Base-by-base conservation (phyloP, 2,329 filamentous ascomycete genomes). In the Paraconiothyrium brasiliense region DNA sequence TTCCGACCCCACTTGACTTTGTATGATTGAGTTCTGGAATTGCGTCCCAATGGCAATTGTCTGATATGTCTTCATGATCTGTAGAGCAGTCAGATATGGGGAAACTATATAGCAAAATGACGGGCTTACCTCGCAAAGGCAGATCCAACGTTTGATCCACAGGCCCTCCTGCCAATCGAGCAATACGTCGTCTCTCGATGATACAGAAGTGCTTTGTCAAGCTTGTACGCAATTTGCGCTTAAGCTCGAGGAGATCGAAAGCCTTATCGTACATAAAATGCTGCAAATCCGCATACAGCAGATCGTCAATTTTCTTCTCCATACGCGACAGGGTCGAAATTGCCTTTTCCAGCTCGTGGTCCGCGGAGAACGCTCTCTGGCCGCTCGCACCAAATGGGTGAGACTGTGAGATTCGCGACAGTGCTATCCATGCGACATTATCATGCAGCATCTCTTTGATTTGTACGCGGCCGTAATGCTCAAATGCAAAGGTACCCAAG, bases 401-500 rank as follows among this genome's bases (percentile, higher is more conserved):
- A 7, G 68, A 72, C 20, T 71, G 57, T 16, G 76, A 76, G 30
- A 78, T 76, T 2, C 72, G 70, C 10, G 71, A 69, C 13, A 78
- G 64, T 1, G 77, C 60, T 22, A 68, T 66, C 37, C 73, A 71
- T 9, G 76, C 74, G 14, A 75, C 30, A 3, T 71, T 77, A 46
- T 78, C 74, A 11, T 75, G 52, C 3, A 78, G 65, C 68, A 78
- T 76, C 49, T 78, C 75, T 57, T 78, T 78, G 35, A 72, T 68
- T 41, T 69, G 71, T 2, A 67, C 67, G 39, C 71, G 58, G 16
- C 56, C 58, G 56, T 71, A 78, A 20, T 74, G 63, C 11, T 71
- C 64, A 50, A 76, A 75, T 16, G 75, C 74, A 37, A 70, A 61
- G 27, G 67, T 72, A 22, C 70, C 72, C 0, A 78, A 62, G 13